These are phyloP conservation scores for Glonium stellatum DNA, from an alignment of 495 filamentous ascomycete species.

Conservation along the genomic window DNA sequence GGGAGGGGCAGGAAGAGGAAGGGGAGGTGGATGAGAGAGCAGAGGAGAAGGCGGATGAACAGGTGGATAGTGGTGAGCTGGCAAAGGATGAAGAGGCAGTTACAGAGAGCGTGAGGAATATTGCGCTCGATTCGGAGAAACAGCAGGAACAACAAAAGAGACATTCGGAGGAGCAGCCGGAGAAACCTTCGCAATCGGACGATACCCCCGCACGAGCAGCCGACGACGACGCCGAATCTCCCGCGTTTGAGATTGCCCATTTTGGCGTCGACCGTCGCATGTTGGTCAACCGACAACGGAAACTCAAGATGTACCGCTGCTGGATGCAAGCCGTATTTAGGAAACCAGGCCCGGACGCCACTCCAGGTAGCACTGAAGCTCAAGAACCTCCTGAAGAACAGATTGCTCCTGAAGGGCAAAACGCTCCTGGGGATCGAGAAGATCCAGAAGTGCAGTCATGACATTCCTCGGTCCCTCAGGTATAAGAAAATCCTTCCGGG, in stretches of 20 bases:
- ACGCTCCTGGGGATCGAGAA: not conserved
- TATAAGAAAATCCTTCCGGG: no score
- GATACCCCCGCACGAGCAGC: slow-evolving; percentile 11
- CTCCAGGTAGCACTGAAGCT: not conserved
- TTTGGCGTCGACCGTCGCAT: slow-evolving; percentile 78
- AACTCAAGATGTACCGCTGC: slow-evolving; percentile 96
- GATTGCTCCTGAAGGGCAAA: not conserved
- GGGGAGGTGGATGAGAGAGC: slow-evolving; percentile 76
- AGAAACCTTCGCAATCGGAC: not conserved
- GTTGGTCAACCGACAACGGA: slow-evolving; percentile 81
- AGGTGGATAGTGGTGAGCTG: no score
- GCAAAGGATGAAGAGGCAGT: slow-evolving; percentile 21
- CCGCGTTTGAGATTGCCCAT: slow-evolving; percentile 61
- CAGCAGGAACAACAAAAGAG: slow-evolving; percentile 3
- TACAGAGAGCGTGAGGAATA: slow-evolving; percentile 32
- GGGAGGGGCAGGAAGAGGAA: no score
- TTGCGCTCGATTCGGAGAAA: slow-evolving; percentile 12
- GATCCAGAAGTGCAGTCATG: no score
- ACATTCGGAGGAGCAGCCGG: slow-evolving; percentile 9
- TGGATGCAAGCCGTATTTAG: slow-evolving; percentile 89
- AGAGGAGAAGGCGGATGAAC: not conserved
- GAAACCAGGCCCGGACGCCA: slow-evolving; percentile 47
- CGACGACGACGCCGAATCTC: slow-evolving; percentile 1
- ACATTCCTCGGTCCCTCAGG: no score
- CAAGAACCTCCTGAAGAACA: not conserved